Evolutionary conservation across 1,139 yeast genomes (phyloP), one percentile per base, ranked within the genome.

Genomic region (Wickerhamiella infanticola): DNA sequence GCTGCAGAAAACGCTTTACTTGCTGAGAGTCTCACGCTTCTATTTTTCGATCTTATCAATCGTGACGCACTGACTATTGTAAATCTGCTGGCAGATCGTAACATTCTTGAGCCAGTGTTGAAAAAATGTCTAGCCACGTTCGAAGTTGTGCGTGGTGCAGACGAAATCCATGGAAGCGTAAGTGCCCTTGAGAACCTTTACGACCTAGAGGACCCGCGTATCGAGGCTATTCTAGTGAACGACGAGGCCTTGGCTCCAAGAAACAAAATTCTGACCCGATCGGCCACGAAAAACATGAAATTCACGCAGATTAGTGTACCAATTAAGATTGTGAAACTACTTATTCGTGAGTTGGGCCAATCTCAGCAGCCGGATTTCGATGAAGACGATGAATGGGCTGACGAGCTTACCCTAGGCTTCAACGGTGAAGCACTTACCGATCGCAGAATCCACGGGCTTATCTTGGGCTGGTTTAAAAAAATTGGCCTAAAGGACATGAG

Each of bases 91-190:
- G 63, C 66, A 35, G 62, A 64, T n/a, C 64, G 61, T 2, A 62
- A 54, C 45, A 50, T 39, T 48, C 59, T 80, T 13, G 60, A 62
- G 6, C 60, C 67, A 3, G 74, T 80, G 2, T 58, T 83, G 43
- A 79, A 80, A 4, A 79, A 81, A 46, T 88, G 97, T 96, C 72
- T 88, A 45, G 76, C 76, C 36, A 74, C 86, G 2, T 88, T 83
- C 62, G 93, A 83, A 55, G 77, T 81, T 1, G 73, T 88, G 41
- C 68, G 93, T 49, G 96, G 96, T 0, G 79, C 74, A 50, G 82
- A 79, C 37, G 77, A 76, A 50, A 84, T 88, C 47, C 71, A 74
- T 51, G 77, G 76, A 48, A 83, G 83, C 47, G 73, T 84, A 4
- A 60, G 74, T 39, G 95, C 96, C 0, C 67, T 90, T 41, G 76